A percentile compares a stretch with the other conserved stretches of the same genome.
phyloP scores from a whole-genome alignment of 352 stramenopile genomes.

The Phytopythium chamaehyphon region DNA sequence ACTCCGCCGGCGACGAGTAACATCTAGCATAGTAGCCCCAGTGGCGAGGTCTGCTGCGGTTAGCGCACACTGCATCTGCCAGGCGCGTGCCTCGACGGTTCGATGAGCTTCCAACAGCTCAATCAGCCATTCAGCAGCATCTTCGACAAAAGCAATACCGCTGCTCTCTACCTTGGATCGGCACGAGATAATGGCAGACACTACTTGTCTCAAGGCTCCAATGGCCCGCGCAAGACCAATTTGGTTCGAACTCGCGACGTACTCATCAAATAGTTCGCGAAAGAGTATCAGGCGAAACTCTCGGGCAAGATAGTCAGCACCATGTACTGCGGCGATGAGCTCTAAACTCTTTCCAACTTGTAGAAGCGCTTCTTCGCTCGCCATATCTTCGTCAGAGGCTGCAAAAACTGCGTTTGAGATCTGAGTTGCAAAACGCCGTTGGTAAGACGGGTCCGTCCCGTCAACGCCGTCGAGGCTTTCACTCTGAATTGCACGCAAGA shows the following conservation, averaged over 20 bases:
- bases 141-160: conserved; percentile 6
- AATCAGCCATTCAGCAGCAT: conserved; percentile 14
- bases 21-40: conserved; percentile 3
- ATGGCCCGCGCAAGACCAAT: conserved; percentile 8
- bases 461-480: conserved; percentile 22
- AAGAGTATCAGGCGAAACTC: conserved; percentile 18
- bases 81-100: conserved; percentile 4
- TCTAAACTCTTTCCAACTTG: conserved; percentile 24
- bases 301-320: conserved; percentile 7
- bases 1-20: conserved; percentile 4
- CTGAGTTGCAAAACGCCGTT: conserved; percentile 7
- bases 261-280: conserved; percentile 11
- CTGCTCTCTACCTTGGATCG: no score
- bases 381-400: not conserved
- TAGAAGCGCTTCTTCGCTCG: conserved; percentile 7
- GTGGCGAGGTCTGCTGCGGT: conserved; percentile 20
- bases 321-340: conserved; percentile 15
- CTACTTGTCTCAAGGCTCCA: no score
- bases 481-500: conserved; percentile 25
- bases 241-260: not conserved
- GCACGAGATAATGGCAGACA: no score
- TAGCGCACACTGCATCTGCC: conserved; percentile 9
- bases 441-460: conserved; percentile 2
- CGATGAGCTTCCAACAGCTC: conserved; percentile 11
- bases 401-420: conserved; percentile 3